These are phyloP conservation scores for Ogataea trehalophila DNA, from an alignment of 805 yeast species.

Conservation along the genomic window DNA sequence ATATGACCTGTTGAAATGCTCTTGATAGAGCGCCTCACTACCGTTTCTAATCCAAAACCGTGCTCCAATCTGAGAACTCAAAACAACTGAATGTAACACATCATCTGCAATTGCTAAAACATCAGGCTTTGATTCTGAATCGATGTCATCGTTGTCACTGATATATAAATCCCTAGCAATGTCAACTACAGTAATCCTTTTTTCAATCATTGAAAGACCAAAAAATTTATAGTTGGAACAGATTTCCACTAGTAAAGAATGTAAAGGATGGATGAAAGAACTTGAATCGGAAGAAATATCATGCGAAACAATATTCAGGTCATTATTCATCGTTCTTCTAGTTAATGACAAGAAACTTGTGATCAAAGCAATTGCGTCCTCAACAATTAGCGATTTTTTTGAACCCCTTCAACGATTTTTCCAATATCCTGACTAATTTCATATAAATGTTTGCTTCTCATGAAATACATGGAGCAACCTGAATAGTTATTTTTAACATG, in stretches of 20 bases:
- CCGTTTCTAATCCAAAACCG: slow-evolving; percentile 80
- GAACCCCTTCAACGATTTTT: slow-evolving; percentile 20
- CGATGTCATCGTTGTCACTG: slow-evolving; percentile 6
- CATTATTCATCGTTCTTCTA: slow-evolving; percentile 24
- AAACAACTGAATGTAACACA: slow-evolving; percentile 56
- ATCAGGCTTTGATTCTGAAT: slow-evolving; percentile 22
- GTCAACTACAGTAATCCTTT: slow-evolving; percentile 8
- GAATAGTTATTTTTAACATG: slow-evolving; percentile 59
- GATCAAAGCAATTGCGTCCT: slow-evolving; percentile 33
- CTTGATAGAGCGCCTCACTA: slow-evolving; percentile 25
- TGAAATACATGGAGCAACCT: slow-evolving; percentile 46
- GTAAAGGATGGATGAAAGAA: slow-evolving; percentile 57
- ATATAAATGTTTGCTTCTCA: slow-evolving; percentile 26
- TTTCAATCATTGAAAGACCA: slow-evolving; percentile 11
- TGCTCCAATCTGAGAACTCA: slow-evolving; percentile 54
- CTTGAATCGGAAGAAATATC: slow-evolving; percentile 42
- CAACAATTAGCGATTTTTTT: slow-evolving; percentile 16
- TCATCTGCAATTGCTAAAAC: slow-evolving; percentile 49
- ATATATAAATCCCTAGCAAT: slow-evolving; percentile 1
- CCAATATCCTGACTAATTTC: slow-evolving; percentile 23
- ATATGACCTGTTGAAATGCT: slow-evolving; percentile 11
- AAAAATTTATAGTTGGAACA: slow-evolving; percentile 32
- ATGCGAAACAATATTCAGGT: slow-evolving; percentile 25
- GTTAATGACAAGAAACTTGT: slow-evolving; percentile 30
- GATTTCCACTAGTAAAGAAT: slow-evolving; percentile 47